A percentile compares a stretch with the other conserved stretches of the same genome.
Conservation (phyloP, 768 basidiomycete genomes). For the Trametopsis cervina region DNA sequence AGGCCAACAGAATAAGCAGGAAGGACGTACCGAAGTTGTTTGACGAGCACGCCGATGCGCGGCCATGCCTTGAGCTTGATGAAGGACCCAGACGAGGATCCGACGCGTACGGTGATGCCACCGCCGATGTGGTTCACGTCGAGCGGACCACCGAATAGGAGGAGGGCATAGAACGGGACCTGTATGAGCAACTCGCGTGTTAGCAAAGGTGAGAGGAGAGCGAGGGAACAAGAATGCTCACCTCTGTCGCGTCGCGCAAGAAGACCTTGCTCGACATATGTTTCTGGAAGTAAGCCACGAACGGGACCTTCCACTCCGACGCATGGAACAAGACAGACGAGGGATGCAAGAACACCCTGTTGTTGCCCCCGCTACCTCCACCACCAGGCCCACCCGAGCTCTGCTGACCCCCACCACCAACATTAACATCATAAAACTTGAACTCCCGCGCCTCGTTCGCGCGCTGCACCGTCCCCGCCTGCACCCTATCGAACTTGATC, state of each 20-base stretch:
- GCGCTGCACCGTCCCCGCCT: conserved; percentile 76
- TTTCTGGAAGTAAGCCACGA: conserved; percentile 80
- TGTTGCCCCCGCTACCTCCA: conserved; percentile 8
- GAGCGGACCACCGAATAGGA: conserved; percentile 80
- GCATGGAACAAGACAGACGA: conserved; percentile 71
- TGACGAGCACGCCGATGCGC: conserved; percentile 85
- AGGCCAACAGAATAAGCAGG: background rate
- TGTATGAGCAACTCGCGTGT: conserved; percentile 22
- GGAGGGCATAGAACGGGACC: conserved; percentile 82
- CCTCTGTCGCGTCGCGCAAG: conserved; percentile 83
- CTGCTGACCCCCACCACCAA: conserved; percentile 23
- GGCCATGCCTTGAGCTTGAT: conserved; percentile 78
- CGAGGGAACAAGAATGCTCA: conserved; percentile 29
- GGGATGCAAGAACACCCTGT: conserved; percentile 78
- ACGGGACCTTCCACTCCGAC: conserved; percentile 68
- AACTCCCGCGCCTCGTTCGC: conserved; percentile 83
- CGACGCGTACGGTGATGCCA: conserved; percentile 54
- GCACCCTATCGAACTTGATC: conserved; percentile 80
- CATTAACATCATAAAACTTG: conserved; percentile 63
- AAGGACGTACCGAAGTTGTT: conserved; percentile 62
- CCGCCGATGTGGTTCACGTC: conserved; percentile 74
- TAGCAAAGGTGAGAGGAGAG: too few relatives aligned
- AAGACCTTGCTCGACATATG: conserved; percentile 79
- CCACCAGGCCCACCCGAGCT: too few relatives aligned
- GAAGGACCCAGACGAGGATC: conserved; percentile 41